Percentiles rank a stretch among this genome's conserved stretches.
These are phyloP conservation scores for Cinchona pubescens DNA, from an alignment of 257 asterid species.

Conservation along the genomic window DNA sequence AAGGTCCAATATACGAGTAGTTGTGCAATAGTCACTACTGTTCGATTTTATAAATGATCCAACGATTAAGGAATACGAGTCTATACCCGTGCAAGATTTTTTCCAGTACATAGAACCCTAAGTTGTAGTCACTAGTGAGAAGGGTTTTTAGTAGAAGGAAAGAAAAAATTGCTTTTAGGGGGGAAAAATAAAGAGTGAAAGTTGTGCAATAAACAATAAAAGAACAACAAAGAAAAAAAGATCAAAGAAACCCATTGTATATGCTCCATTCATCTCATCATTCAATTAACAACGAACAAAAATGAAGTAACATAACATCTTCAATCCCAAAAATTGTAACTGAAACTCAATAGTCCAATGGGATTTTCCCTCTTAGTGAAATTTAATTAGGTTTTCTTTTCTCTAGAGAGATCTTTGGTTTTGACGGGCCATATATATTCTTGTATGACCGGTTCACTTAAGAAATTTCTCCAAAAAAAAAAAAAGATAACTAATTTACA, in stretches of 20 bases:
- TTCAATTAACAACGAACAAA: neutral
- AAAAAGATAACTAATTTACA: conserved; percentile 5
- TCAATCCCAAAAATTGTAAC: neutral
- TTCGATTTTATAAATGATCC: too few relatives aligned
- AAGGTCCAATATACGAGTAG: neutral
- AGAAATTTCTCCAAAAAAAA: too few relatives aligned
- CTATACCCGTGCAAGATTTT: too few relatives aligned
- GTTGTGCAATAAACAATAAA: neutral
- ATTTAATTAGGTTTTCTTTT: too few relatives aligned
- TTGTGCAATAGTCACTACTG: too few relatives aligned
- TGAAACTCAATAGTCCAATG: neutral
- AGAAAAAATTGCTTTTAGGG: too few relatives aligned
- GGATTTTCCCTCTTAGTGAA: neutral
- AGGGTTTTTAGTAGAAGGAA: neutral
- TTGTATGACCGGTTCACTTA: too few relatives aligned
- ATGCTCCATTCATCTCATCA: neutral
- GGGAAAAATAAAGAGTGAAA: neutral
- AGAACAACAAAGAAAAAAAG: neutral
- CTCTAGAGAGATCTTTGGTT: too few relatives aligned
- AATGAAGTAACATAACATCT: neutral
- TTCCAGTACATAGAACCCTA: conserved; percentile 17
- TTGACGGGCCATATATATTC: too few relatives aligned
- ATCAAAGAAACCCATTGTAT: neutral
- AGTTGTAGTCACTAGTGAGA: neutral
- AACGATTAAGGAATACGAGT: too few relatives aligned